Evolutionary conservation across 257 asterid genomes (phyloP).

Genomic region (Salvia splendens): DNA sequence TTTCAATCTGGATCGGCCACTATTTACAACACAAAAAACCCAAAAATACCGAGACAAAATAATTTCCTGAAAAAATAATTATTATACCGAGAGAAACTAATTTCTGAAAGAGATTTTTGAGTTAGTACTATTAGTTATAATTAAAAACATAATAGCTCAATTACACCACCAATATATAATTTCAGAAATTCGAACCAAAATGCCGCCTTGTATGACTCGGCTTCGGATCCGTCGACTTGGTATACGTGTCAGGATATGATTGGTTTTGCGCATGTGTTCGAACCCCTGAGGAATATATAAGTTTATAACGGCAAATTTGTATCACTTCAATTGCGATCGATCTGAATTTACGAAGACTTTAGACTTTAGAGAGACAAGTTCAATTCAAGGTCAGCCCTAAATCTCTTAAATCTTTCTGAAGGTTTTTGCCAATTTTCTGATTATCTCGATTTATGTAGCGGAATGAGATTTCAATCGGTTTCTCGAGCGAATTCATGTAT

Average conservation of each 20-base stretch:
- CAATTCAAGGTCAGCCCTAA: conserved; percentile 21
- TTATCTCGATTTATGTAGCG: neutral
- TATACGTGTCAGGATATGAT: conserved; percentile 31
- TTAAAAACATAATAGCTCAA: too few species aligned
- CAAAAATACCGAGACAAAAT: too few species aligned
- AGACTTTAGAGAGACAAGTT: conserved; percentile 12
- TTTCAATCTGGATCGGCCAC: too few species aligned
- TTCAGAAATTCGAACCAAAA: too few species aligned
- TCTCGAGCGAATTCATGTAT: neutral
- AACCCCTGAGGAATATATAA: neutral
- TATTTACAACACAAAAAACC: too few species aligned
- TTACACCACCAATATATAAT: too few species aligned
- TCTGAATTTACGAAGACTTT: conserved; percentile 32
- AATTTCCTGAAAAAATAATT: too few species aligned
- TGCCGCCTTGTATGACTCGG: conserved; percentile 21
- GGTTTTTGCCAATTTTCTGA: neutral
- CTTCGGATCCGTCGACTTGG: conserved; percentile 8
- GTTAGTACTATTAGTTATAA: too few species aligned
- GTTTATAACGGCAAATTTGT: neutral
- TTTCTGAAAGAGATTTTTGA: too few species aligned
- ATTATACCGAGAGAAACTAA: too few species aligned
- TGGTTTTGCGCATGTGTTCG: conserved; percentile 36
- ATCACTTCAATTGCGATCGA: conserved; percentile 12
- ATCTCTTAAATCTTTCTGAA: neutral
- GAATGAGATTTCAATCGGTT: conserved; percentile 1